These are phyloP conservation scores for Dryas octopetala DNA, from an alignment of 306 rosid genomes.

Conservation along the genomic window DNA sequence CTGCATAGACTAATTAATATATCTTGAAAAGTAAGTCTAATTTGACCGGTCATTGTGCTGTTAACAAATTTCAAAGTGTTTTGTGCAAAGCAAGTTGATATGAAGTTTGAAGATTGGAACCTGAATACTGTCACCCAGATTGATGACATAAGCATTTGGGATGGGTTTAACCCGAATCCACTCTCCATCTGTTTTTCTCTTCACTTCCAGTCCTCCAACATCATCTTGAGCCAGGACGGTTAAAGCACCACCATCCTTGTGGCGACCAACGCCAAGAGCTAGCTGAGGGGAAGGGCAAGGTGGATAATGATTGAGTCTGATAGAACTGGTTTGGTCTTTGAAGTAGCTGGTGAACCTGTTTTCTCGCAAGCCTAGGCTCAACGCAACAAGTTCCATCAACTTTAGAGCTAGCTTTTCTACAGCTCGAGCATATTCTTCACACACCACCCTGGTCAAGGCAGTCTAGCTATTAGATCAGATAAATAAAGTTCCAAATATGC, in stretches of 20 bases:
- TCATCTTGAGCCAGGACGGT: constrained; percentile 62
- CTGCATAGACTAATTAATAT: not conserved
- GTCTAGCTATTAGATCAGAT: not conserved
- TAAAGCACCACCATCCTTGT: constrained; percentile 50
- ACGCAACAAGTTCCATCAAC: constrained; percentile 52
- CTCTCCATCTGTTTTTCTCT: constrained; percentile 49
- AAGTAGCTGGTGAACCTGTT: constrained; percentile 43
- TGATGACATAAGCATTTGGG: constrained; percentile 53
- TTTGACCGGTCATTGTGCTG: too few species aligned
- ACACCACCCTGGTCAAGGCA: constrained; percentile 29
- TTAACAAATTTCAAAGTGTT: too few species aligned
- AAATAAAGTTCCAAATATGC: not conserved
- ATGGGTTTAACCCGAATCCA: constrained; percentile 57
- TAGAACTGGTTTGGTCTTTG: constrained; percentile 41
- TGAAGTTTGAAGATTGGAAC: constrained; percentile 13
- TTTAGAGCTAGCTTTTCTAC: constrained; percentile 37
- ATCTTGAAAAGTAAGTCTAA: too few species aligned
- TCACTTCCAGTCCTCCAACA: constrained; percentile 60
- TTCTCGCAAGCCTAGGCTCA: constrained; percentile 50
- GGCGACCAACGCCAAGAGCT: constrained; percentile 62
- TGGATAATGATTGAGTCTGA: constrained; percentile 53
- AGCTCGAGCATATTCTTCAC: constrained; percentile 43
- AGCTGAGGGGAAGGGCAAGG: constrained; percentile 59
- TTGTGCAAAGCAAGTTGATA: too few species aligned
- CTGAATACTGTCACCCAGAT: constrained; percentile 55